Percentiles rank a stretch among this genome's conserved stretches.
These are phyloP conservation scores for Hippophae rhamnoides DNA, from an alignment of 306 rosid species.

Conservation along the genomic window DNA sequence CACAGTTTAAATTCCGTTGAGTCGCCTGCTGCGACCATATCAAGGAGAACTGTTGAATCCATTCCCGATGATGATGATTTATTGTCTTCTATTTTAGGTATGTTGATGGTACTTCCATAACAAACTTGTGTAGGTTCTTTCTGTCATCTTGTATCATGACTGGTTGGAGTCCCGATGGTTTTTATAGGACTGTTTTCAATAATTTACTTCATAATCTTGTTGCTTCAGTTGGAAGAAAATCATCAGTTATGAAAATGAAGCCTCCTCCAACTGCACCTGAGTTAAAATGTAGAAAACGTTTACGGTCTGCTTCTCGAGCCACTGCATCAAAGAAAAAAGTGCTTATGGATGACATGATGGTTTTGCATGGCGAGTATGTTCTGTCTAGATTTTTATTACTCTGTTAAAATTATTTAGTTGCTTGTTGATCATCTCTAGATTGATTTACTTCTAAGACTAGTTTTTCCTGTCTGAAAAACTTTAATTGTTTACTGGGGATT, in stretches of 20 bases:
- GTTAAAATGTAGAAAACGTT: conserved; percentile 41
- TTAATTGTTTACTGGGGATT: neutral
- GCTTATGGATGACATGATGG: conserved; percentile 90
- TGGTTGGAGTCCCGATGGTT: conserved; percentile 2
- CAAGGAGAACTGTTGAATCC: conserved; percentile 49
- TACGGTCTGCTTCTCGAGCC: conserved; percentile 45
- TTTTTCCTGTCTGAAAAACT: neutral
- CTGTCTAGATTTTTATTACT: conserved; percentile 15
- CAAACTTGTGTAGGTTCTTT: conserved; percentile 5
- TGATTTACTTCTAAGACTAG: neutral
- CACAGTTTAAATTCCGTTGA: conserved; percentile 64
- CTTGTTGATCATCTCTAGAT: neutral
- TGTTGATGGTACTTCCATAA: conserved; percentile 8
- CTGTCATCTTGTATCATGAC: conserved; percentile 1
- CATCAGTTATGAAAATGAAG: conserved; percentile 75
- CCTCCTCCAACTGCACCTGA: conserved; percentile 68
- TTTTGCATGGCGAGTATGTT: conserved; percentile 98
- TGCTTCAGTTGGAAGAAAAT: conserved; percentile 73
- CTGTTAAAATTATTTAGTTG: conserved; percentile 5
- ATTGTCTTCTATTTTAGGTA: conserved; percentile 96
- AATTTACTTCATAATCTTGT: conserved; percentile 11
- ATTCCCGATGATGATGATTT: conserved; percentile 94
- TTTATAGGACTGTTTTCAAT: too few species aligned
- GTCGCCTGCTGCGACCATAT: conserved; percentile 52
- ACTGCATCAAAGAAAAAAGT: conserved; percentile 79